These are phyloP conservation scores for Withania somnifera DNA, from an alignment of 305 asterid species.

Conservation along the genomic window DNA sequence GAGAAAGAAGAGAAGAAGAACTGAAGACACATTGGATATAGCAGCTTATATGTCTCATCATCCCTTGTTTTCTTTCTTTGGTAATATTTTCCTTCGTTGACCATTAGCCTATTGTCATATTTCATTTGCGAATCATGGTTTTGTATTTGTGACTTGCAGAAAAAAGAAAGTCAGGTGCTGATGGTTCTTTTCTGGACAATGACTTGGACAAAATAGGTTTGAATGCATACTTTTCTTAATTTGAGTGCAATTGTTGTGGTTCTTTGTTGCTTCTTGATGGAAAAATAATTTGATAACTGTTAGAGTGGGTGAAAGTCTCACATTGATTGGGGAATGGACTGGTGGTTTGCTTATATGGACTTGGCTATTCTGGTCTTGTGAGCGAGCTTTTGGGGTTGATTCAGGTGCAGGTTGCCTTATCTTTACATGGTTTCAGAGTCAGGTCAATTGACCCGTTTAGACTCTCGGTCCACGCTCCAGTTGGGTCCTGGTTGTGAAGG, in stretches of 20 bases:
- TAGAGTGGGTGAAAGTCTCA: too few species aligned
- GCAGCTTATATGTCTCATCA: conserved; percentile 60
- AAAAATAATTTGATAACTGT: not conserved
- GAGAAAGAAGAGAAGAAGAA: conserved; percentile 71
- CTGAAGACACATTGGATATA: conserved; percentile 41
- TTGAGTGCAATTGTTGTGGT: not conserved
- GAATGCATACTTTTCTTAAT: conserved; percentile 6
- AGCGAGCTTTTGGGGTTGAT: too few species aligned
- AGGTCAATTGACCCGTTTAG: too few species aligned
- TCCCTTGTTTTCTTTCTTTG: conserved; percentile 67
- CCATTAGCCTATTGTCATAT: conserved; percentile 3
- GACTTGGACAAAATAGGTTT: conserved; percentile 30
- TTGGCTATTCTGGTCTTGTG: too few species aligned
- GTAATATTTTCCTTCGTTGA: conserved; percentile 21
- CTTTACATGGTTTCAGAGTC: too few species aligned
- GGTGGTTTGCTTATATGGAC: too few species aligned
- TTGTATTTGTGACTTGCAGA: conserved; percentile 36
- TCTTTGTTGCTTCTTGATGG: not conserved
- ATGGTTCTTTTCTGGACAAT: conserved; percentile 19
- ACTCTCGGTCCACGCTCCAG: too few species aligned
- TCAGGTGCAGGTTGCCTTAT: too few species aligned
- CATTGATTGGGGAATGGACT: too few species aligned
- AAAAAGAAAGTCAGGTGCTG: conserved; percentile 27
- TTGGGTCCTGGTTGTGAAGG: too few species aligned
- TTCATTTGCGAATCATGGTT: conserved; percentile 9